Base-by-base conservation (phyloP, 2,329 filamentous ascomycete species). In the Exophiala alcalophila region DNA sequence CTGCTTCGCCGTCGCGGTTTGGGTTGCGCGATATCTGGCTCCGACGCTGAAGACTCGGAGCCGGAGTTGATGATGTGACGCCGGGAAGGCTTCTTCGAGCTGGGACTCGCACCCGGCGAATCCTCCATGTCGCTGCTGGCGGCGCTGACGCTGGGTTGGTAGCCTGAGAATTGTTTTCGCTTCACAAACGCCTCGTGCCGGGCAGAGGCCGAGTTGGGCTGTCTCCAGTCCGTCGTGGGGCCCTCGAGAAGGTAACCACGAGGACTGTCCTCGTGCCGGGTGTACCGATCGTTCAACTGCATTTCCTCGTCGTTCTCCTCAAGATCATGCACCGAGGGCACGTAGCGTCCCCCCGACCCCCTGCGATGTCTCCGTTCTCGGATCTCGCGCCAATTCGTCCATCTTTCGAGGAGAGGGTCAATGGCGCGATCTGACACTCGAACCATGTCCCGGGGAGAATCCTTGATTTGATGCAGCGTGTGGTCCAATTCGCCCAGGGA, bases 381-480 rank as follows among this genome's bases (percentile, higher is more conserved):
- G 15, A 51, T 32, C 20, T 56, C 47, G 14, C 47, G 48, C 49
- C 47, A 52, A 34, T 47, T 47, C 6, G 52, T 62, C 61, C 55
- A 65, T 27, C 31, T 49, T 19, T 52, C 49, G 12, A 67, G 49
- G 7, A 67, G 49, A 12, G 53, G 56, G 29, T 65, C 57, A 44
- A 66, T 59, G 10, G 59, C 61, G 3, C 50, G 54, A 21, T 63
- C 59, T 0, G 65, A 66, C 4, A 64, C 54, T 26, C 59, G 58
- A 8, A 66, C 57, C 65, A 67, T 67, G 20, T 65, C 63, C 34
- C 58, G 63, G 4, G 63, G 60, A 7, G 62, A 65, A 29, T 57
- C 47, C 40, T 62, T 60, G 20, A 67, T 59, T 12, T 58, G 51
- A 24, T 57, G 54, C n/a, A 66, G 47, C 3, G 52, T 60, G 4